Evolutionary conservation across 2,329 filamentous ascomycete genomes (phyloP), one percentile per base, ranked within the genome.

Genomic region (Neocucurbitaria cava): DNA sequence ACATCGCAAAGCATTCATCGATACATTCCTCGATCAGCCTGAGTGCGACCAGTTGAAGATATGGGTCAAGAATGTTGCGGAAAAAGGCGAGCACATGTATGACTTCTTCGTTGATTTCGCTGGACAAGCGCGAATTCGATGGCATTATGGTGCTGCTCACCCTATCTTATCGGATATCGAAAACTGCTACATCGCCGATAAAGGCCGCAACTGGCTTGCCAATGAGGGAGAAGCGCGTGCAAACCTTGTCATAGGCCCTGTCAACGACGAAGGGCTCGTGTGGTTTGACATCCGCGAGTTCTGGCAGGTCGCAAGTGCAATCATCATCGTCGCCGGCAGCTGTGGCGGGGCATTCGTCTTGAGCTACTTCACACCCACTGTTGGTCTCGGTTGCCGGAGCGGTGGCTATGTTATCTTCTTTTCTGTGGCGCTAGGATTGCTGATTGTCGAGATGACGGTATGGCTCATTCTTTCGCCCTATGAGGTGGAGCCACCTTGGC

Each of bases 371-470:
- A 81, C 79, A 0, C 79, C 79, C 0, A 81, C 79, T 0, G 77
- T 81, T 0, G 79, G 79, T 1, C 65, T 81, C 0, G 78, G 78
- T 0, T 80, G 68, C 28, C 65, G 69, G 0, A 69, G 75, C 35
- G 78, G 78, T 1, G 78, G 77, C 3, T 81, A 81, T 52, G 69
- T 76, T n/a, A 70, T 81, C 15, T 81, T 78, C 52, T 68, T 72
- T 21, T 40, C 64, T 18, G 49, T 76, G 3, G 62, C 72, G 5
- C 49, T 73, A 0, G 65, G 69, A 0, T 59, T 78, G 3, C 61
- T 80, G n/a, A 47, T 77, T 15, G 48, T 74, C 2, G 78, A 80
- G 42, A 71, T 78, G 57, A 31, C 62, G 1, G 66, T 77, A 0
- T 79, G 77, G 77, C 69, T 68, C 8, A 41, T 51, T 2, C 46